Evolutionary conservation across 768 basidiomycete genomes (phyloP).

Genomic region (Neoboletus magnificus): DNA sequence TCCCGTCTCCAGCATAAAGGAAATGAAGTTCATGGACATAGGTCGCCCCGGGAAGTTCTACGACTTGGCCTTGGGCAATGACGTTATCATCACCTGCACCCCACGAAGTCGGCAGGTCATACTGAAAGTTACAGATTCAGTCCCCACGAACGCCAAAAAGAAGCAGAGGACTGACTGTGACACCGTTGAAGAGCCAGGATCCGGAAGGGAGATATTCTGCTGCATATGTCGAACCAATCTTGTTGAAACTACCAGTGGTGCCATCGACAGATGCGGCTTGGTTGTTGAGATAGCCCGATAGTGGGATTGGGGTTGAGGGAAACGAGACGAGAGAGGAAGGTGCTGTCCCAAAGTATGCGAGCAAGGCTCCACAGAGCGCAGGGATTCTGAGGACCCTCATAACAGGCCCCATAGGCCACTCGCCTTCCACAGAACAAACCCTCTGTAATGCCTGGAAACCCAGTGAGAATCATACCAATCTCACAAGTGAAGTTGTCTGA

Average conservation of each 20-base stretch:
- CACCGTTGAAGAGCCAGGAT: constrained; percentile 37
- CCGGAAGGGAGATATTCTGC: constrained; percentile 40
- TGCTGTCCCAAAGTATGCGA: constrained; percentile 16
- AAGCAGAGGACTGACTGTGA: constrained; percentile 31
- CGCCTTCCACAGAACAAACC: constrained; percentile 5
- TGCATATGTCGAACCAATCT: constrained; percentile 38
- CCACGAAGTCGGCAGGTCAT: constrained; percentile 42
- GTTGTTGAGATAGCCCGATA: constrained; percentile 37
- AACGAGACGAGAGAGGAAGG: constrained; percentile 23
- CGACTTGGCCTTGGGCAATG: constrained; percentile 40
- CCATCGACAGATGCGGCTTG: constrained; percentile 42
- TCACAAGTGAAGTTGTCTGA: constrained; percentile 9
- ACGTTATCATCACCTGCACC: constrained; percentile 44
- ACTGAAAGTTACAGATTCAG: constrained; percentile 27
- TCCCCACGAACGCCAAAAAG: neutral
- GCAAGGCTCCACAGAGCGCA: constrained; percentile 18
- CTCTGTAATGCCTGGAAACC: constrained; percentile 3
- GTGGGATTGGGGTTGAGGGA: constrained; percentile 31
- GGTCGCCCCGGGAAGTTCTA: constrained; percentile 32
- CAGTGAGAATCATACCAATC: neutral
- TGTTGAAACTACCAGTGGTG: constrained; percentile 39
- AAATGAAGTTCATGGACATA: constrained; percentile 47
- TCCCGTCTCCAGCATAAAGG: constrained; percentile 44
- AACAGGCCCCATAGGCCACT: constrained; percentile 5
- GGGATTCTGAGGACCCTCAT: constrained; percentile 23